Evolutionary conservation across 768 basidiomycete genomes (phyloP).

Genomic region (Suillus decipiens): DNA sequence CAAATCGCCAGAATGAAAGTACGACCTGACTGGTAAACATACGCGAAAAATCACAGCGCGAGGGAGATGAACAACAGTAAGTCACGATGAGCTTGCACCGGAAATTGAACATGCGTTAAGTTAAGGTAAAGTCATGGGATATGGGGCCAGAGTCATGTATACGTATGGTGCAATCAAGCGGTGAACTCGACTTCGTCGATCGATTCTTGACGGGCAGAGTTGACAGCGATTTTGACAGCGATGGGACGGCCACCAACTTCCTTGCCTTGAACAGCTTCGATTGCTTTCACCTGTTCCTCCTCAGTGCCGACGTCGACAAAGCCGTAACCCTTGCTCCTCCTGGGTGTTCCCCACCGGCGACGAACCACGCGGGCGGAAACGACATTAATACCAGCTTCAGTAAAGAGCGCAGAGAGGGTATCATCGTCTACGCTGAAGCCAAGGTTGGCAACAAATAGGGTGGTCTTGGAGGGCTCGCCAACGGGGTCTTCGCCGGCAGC

Average conservation of each 20-base stretch:
- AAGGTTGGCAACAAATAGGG: slow-evolving; percentile 97
- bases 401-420: slow-evolving; percentile 79
- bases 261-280: slow-evolving; percentile 83
- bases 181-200: slow-evolving; percentile 37
- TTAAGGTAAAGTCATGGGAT: slow-evolving; percentile 28
- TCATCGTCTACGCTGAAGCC: slow-evolving; percentile 92
- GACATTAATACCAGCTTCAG: slow-evolving; percentile 80
- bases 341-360: slow-evolving; percentile 78
- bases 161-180: slow-evolving; percentile 20
- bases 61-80: slow-evolving; percentile 32
- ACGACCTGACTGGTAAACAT: slow-evolving; percentile 35
- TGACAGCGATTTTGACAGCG: slow-evolving; percentile 95
- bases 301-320: slow-evolving; percentile 94
- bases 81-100: slow-evolving; percentile 29
- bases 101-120: slow-evolving; percentile 26
- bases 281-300: slow-evolving; percentile 90
- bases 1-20: slow-evolving; percentile 40
- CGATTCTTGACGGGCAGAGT: slow-evolving; percentile 63
- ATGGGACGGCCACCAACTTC: slow-evolving; percentile 84
- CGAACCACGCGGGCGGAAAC: slow-evolving; percentile 88
- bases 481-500: slow-evolving; percentile 80
- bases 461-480: slow-evolving; percentile 86
- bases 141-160: slow-evolving; percentile 20
- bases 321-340: slow-evolving; percentile 94
- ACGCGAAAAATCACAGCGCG: slow-evolving; percentile 38